phyloP scores from a whole-genome alignment of 805 yeast genomes.

The Ogataea angusta region DNA sequence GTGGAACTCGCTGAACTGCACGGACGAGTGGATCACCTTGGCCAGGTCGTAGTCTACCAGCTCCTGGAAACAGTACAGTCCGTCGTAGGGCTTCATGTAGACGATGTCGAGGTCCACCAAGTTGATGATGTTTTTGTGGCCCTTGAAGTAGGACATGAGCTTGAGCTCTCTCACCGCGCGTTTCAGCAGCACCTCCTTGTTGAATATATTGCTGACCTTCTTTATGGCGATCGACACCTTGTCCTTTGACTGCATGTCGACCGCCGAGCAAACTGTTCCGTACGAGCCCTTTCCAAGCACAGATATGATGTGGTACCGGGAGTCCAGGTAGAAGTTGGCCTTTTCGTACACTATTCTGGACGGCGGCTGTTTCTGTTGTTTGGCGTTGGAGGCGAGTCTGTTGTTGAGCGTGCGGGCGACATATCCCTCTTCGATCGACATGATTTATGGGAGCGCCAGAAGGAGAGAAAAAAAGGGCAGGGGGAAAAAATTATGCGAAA shows the following conservation, averaged over 20 bases:
- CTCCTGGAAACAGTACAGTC: slow-evolving; percentile 87
- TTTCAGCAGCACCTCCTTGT: slow-evolving; percentile 61
- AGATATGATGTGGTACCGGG: slow-evolving; percentile 53
- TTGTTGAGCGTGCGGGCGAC: slow-evolving; percentile 15
- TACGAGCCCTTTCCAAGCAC: slow-evolving; percentile 82
- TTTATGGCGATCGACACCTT: slow-evolving; percentile 64
- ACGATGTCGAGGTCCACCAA: slow-evolving; percentile 74
- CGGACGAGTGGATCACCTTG: slow-evolving; percentile 71
- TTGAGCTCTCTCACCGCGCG: slow-evolving; percentile 83
- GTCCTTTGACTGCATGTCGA: slow-evolving; percentile 43
- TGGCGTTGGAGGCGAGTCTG: slow-evolving; percentile 12
- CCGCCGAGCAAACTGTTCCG: slow-evolving; percentile 79
- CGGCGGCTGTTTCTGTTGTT: slow-evolving; percentile 13
- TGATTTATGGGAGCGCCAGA: slow-evolving; percentile 12
- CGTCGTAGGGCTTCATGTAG: slow-evolving; percentile 65
- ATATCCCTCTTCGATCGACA: slow-evolving; percentile 16
- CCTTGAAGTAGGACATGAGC: slow-evolving; percentile 76
- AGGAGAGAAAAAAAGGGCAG: slow-evolving; percentile 9
- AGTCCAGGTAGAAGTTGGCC: slow-evolving; percentile 60
- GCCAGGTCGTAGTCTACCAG: slow-evolving; percentile 79
- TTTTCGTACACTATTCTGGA: slow-evolving; percentile 41
- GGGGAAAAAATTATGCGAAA: slow-evolving; percentile 17
- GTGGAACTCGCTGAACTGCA: slow-evolving; percentile 81
- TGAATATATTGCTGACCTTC: slow-evolving; percentile 69
- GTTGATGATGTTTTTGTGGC: slow-evolving; percentile 78